These are phyloP conservation scores for Neurospora sp. DNA, from an alignment of 495 filamentous ascomycete species.

Conservation along the genomic window DNA sequence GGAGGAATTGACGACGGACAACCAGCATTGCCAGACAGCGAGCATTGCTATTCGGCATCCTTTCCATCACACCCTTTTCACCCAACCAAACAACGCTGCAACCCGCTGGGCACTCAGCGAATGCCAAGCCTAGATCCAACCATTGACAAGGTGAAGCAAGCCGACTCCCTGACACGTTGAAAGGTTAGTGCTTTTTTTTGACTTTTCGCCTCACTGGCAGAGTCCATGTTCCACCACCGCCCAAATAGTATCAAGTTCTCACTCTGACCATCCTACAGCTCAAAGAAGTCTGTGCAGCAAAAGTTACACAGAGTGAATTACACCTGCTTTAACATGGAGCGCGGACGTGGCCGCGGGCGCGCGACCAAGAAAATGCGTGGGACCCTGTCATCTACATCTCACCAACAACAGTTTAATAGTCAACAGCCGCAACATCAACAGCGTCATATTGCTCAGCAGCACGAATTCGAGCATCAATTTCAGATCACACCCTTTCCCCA, in stretches of 20 bases:
- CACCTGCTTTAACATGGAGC: slow-evolving; percentile 16
- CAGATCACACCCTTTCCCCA: not conserved
- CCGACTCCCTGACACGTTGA: slow-evolving; percentile 24
- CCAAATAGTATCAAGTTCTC: not conserved
- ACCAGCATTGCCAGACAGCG: not conserved
- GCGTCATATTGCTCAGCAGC: not conserved
- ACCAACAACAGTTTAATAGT: not conserved
- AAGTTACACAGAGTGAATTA: slow-evolving; percentile 11
- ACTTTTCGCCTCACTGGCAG: slow-evolving; percentile 21
- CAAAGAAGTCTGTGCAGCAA: not conserved
- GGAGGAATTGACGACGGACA: not conserved
- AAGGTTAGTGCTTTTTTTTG: slow-evolving; percentile 21
- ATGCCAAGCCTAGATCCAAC: not conserved
- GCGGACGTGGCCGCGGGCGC: slow-evolving; percentile 22
- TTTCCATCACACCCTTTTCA: not conserved
- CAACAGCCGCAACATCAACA: slow-evolving; percentile 1
- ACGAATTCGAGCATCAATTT: not conserved
- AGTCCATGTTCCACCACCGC: not conserved
- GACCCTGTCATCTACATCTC: slow-evolving; percentile 9
- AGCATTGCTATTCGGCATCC: not conserved
- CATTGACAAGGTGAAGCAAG: slow-evolving; percentile 5
- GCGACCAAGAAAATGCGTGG: slow-evolving; percentile 21
- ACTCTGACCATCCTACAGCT: not conserved
- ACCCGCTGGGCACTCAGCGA: not conserved
- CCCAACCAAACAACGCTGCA: not conserved